Percentiles rank a stretch among this genome's conserved stretches.
These are phyloP conservation scores for Talaromyces borbonicus DNA, from an alignment of 495 filamentous ascomycete species.

Conservation along the genomic window DNA sequence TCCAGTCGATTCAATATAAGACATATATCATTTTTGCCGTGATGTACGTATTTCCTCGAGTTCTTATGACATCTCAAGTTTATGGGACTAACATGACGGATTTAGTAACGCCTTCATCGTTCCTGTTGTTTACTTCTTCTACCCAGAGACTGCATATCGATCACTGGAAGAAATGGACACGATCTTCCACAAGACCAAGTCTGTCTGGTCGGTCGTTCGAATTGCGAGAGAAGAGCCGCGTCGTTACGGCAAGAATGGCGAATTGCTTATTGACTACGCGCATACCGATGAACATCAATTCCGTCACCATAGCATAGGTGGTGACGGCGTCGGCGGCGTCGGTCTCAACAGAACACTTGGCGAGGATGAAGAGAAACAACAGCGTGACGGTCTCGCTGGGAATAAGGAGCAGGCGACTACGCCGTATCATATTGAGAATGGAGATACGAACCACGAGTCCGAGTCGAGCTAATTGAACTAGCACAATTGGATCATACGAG, in stretches of 20 bases:
- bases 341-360: no score
- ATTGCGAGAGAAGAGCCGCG: slow-evolving; percentile 50
- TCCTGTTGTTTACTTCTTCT: slow-evolving; percentile 64
- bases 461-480: background rate
- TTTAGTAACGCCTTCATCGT: slow-evolving; percentile 58
- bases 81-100: background rate
- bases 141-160: slow-evolving; percentile 64
- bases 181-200: slow-evolving; percentile 58
- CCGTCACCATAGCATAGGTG: no score
- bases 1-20: slow-evolving; percentile 54
- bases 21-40: slow-evolving; percentile 76
- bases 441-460: slow-evolving; percentile 12
- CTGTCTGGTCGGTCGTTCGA: slow-evolving; percentile 47
- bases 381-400: no score
- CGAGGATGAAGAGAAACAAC: slow-evolving; percentile 21
- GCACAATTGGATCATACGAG: background rate
- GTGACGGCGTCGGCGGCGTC: slow-evolving; percentile 17
- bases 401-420: slow-evolving; percentile 9
- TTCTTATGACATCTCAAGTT: slow-evolving; percentile 7
- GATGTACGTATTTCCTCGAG: slow-evolving; percentile 34
- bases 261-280: slow-evolving; percentile 53
- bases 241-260: slow-evolving; percentile 62
- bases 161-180: slow-evolving; percentile 67
- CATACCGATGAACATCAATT: slow-evolving; percentile 37
- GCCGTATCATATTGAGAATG: slow-evolving; percentile 16